Base-by-base conservation (phyloP, 495 filamentous ascomycete genomes). In the Terfezia claveryi region DNA sequence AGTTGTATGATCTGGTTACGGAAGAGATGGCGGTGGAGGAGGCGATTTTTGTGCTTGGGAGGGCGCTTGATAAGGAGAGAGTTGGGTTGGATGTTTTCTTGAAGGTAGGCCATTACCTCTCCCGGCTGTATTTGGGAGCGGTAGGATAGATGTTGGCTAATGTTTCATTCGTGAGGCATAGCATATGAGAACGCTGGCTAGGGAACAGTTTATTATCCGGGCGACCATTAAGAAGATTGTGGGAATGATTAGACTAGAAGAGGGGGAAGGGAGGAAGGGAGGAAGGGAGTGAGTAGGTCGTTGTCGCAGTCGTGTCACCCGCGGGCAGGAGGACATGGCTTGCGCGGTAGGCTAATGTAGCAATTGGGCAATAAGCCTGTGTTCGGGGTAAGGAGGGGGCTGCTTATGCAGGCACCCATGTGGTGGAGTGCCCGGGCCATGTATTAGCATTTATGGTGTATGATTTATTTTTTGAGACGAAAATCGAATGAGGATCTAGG, bases 171-270 rank as follows among this genome's bases (percentile, higher is more conserved):
- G n/a, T 46, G 10, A 51, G 44, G 51, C 49, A 14, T 64, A 80
- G 66, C 80, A 83, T 73, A 92, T 85, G 37, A 74, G 91, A 53
- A 79, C 75, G 54, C 68, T 96, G 36, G 87, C 86, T 2, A 72
- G 91, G 54, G 91, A 98, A 70, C 85, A 83, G 68, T 94, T 87
- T 64, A 64, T 92, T 62, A 89, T 92, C 70, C 86, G 87, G 67
- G 87, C 85, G 2, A 68, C 95, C 50, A 82, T 83, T 59, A 80
- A 78, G 64, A 98, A 96, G 75, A 93, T 94, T 66, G 82, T 77
- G 2, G 70, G 69, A 54, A 87, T 88, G 0, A 87, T 98, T 84
- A 86, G 83, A 4, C 68, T 87, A 58, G 70, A 72, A 44, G 37
- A 52, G 4, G 63, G 17, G 1, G 41, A 20, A 46, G 41, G 41